phyloP scores from a whole-genome alignment of 441 rosid species.

The Melianthus villosus region DNA sequence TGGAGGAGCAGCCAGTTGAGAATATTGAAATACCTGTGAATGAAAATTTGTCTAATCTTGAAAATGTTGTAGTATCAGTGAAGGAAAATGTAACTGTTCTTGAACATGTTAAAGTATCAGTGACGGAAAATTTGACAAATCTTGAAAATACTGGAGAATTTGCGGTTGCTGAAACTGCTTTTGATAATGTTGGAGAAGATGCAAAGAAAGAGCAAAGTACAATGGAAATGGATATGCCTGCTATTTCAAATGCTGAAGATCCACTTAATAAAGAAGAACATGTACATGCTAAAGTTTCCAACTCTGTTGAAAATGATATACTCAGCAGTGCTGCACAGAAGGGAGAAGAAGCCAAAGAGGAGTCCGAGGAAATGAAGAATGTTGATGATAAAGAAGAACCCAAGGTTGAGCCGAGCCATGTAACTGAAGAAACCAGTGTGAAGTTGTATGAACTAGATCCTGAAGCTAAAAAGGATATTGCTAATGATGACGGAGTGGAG shows the following conservation, averaged over 20 bases:
- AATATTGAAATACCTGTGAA: conserved; percentile 5
- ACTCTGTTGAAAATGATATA: conserved; percentile 10
- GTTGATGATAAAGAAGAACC: conserved; percentile 10
- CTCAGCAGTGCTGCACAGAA: conserved; percentile 1
- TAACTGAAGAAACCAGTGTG: conserved; percentile 9
- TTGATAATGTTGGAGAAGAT: conserved; percentile 10
- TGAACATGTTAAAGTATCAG: conserved; percentile 1
- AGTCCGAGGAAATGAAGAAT: conserved; percentile 6
- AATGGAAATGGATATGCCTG: conserved; percentile 10
- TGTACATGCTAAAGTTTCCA: conserved; percentile 1
- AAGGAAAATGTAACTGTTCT: neutral
- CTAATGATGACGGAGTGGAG: conserved; percentile 29
- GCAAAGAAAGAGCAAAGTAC: conserved; percentile 6
- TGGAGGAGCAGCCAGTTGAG: conserved; percentile 4
- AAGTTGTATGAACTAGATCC: conserved; percentile 14
- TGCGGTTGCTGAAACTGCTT: conserved; percentile 11
- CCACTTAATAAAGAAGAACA: conserved; percentile 10
- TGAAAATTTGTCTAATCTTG: neutral
- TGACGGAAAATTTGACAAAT: conserved; percentile 13
- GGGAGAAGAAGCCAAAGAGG: conserved; percentile 8
- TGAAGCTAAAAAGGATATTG: conserved; percentile 16
- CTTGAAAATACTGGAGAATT: conserved; percentile 11
- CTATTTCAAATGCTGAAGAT: conserved; percentile 8
- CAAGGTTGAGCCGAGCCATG: conserved; percentile 6
- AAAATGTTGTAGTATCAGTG: conserved; percentile 4